phyloP scores from a whole-genome alignment of 2,329 filamentous ascomycete species.

The Macrophomina tecta region DNA sequence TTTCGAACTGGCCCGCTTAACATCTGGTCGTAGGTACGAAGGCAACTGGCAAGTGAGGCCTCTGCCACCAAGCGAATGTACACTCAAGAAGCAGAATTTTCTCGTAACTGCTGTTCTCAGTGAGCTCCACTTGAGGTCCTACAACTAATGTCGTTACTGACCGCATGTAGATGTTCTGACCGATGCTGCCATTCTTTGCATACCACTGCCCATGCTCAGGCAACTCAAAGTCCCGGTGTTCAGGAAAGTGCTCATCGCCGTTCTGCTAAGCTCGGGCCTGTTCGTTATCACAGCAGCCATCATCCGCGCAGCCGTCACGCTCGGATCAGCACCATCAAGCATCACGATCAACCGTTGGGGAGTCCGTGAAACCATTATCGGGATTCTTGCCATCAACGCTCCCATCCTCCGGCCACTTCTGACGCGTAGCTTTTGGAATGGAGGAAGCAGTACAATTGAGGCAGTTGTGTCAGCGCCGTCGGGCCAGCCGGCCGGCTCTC shows the following conservation, averaged over 20 bases:
- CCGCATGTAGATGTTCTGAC: constrained; percentile 36
- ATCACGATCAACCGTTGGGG: constrained; percentile 48
- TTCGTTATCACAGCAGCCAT: constrained; percentile 47
- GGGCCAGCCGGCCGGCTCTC: neutral
- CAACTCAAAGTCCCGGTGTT: constrained; percentile 38
- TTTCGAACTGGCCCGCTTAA: neutral
- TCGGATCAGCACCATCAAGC: constrained; percentile 38
- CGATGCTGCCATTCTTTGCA: constrained; percentile 40
- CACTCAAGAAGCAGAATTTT: constrained; percentile 40
- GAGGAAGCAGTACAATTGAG: neutral
- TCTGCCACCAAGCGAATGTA: constrained; percentile 37
- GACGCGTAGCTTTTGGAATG: constrained; percentile 39
- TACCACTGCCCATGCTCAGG: constrained; percentile 45
- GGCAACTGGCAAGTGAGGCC: constrained; percentile 41
- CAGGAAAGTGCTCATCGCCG: constrained; percentile 42
- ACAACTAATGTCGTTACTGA: neutral
- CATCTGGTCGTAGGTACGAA: constrained; percentile 22
- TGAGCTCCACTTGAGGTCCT: neutral
- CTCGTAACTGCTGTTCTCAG: constrained; percentile 38
- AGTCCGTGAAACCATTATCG: constrained; percentile 45
- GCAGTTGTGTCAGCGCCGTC: neutral
- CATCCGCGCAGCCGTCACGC: constrained; percentile 40
- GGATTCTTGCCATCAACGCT: constrained; percentile 45
- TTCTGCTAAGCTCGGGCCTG: constrained; percentile 43
- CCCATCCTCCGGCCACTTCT: constrained; percentile 44